Conservation (phyloP, 1,284 basidiomycete species). For the Butyriboletus appendiculatus region DNA sequence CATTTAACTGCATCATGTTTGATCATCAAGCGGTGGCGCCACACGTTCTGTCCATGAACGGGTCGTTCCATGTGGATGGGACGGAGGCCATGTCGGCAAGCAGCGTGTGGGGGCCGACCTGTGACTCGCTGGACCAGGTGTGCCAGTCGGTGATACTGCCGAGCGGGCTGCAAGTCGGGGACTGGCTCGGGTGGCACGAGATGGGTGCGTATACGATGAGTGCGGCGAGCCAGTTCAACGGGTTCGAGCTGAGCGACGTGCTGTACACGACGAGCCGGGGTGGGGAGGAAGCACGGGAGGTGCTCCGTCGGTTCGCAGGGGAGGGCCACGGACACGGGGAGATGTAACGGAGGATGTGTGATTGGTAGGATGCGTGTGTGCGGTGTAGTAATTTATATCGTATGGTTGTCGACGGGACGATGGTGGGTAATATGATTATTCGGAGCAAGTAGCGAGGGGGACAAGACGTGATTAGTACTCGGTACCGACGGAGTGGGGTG, state of each 20-base stretch:
- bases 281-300: slow-evolving; percentile 40
- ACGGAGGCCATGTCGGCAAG: slow-evolving; percentile 48
- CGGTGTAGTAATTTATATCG: slow-evolving; percentile 19
- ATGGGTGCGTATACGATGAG: slow-evolving; percentile 96
- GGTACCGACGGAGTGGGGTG: slow-evolving; percentile 21
- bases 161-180: slow-evolving; percentile 70
- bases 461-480: slow-evolving; percentile 3
- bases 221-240: slow-evolving; percentile 89
- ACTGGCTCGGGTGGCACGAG: slow-evolving; percentile 90
- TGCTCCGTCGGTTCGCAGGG: slow-evolving; percentile 35
- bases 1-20: slow-evolving; percentile 97
- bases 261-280: slow-evolving; percentile 60
- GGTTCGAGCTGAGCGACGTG: slow-evolving; percentile 68
- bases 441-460: background rate
- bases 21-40: slow-evolving; percentile 90
- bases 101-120: slow-evolving; percentile 80
- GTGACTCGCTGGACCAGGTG: slow-evolving; percentile 90
- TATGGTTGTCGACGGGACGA: slow-evolving; percentile 1
- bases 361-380: slow-evolving; percentile 4
- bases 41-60: slow-evolving; percentile 68
- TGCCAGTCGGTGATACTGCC: slow-evolving; percentile 64
- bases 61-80: slow-evolving; percentile 53
- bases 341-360: background rate
- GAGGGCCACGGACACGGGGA: slow-evolving; percentile 26
- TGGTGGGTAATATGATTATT: slow-evolving; percentile 11